Base-by-base conservation (phyloP, 1,139 yeast genomes). In the Protomyces inundatus region DNA sequence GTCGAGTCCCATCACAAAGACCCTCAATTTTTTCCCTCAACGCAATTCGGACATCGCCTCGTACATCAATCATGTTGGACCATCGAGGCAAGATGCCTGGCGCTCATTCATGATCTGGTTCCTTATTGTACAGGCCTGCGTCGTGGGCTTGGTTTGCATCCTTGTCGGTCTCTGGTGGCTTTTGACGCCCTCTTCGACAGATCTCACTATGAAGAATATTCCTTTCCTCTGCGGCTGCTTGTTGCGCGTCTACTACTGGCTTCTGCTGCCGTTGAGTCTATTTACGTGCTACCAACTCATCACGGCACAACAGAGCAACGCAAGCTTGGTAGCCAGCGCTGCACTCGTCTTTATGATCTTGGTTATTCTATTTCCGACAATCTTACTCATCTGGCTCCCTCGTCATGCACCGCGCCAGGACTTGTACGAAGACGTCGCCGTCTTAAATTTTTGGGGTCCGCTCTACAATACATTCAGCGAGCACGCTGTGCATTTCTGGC, bases 21-120 rank as follows among this genome's bases (percentile, higher is more conserved):
- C 64, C 14, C 58, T 54, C 50, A 39, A 53, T 7, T n/a, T 53
- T 67, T 6, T 52, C 55, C 54, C 64, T 57, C 54, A 33, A 39
- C 30, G 52, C 55, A 30, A 65, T 66, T 6, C 74, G 71, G 61
- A 71, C 70, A 46, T 59, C 73, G 32, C 74, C 71, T 64, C 66
- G 67, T 37, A 53, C 67, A 46, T 65, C 69, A 10, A 64, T 70
- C 16, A 71, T 73, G 53, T 69, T 72, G 35, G 70, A 70, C 14
- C 55, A 61, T 39, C 71, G 69, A 39, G 64, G 42, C 58, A 64
- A 14, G 76, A 75, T 61, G 67, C 74, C 10, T 76, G 78, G 78
- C 70, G 77, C 4, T 67, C 74, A 4, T 75, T 74, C 64, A 70
- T 74, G 16, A 69, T 75, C 30, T 75, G 75, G 74, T 66, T 74